Evolutionary conservation across 169 alveolate species (phyloP), one percentile per base, ranked within the genome.

Genomic region (Plasmodium reichenowi): DNA sequence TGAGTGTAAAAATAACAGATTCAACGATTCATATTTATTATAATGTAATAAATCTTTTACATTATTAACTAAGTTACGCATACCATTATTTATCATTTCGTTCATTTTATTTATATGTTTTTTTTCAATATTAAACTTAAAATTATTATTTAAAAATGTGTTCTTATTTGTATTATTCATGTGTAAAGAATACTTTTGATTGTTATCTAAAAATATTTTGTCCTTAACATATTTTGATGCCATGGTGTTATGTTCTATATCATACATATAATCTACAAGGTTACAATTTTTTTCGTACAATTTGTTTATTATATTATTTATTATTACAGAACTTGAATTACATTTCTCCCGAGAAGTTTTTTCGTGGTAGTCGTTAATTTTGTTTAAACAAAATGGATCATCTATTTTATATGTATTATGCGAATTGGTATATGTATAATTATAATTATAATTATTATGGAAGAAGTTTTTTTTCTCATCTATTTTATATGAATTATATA

Each of bases 1-100:
- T 43, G 91, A 78, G 63, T 83, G 91, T 3, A 54, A 38, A 68
- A 67, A 63, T 24, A 83, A 26, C 56, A 17, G 29, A 47, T 50
- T 56, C 64, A 83, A 24, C 13, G 68, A 58, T 17, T 45, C 50
- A 60, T 52, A 68, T 52, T 68, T 83, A 4, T 38, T 38, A 67
- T 54, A 83, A 67, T 56, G 67, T 20, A 43, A 54, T 50, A 83
- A 43, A 54, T 83, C 85, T 29, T 83, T 83, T 24, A 83, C 63
- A 38, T 56, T 83, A 47, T 67, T 29, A 68, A 83, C 59, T 67
- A 83, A 62, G 29, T 68, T 47, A 48, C 43, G 6, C 72, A 68
- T 83, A 13, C 91, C 91, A 68, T 62, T 50, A 50, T 54, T 50
- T 83, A 83, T 83, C 52, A 68, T 83, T 7, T 68, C 85, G 7